A percentile compares a stretch with the other conserved stretches of the same genome.
Evolutionary conservation across 1,284 basidiomycete genomes (phyloP).

Genomic region (Quambalaria eucalypti): DNA sequence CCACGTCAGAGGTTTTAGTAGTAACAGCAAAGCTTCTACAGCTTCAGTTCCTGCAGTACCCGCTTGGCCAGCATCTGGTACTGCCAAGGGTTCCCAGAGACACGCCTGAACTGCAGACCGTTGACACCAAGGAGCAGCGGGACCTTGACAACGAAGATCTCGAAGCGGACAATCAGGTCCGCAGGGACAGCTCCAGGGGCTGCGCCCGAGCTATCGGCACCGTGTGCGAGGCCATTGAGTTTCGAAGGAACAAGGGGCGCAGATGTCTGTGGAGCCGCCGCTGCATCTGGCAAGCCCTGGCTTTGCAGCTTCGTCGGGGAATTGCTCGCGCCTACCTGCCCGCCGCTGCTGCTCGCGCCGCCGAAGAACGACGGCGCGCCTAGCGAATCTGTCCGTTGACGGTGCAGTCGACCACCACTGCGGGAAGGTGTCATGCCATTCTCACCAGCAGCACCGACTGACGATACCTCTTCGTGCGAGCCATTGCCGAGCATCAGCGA

Average conservation of each 20-base stretch:
- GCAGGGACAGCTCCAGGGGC: too few species aligned
- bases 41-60: conserved; percentile 81
- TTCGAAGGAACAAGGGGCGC: background rate
- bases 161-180: conserved; percentile 40
- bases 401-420: background rate
- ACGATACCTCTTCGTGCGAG: conserved; percentile 6
- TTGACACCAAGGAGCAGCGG: conserved; percentile 80
- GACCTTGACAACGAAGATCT: conserved; percentile 45
- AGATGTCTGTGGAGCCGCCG: background rate
- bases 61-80: conserved; percentile 86
- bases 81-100: conserved; percentile 90
- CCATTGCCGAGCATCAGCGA: conserved; percentile 11
- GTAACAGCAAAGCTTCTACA: too few species aligned
- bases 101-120: conserved; percentile 87
- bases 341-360: background rate
- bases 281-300: background rate
- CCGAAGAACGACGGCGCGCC: conserved; percentile 8
- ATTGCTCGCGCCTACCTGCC: background rate
- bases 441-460: conserved; percentile 7
- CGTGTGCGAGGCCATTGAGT: background rate
- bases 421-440: background rate
- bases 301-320: background rate
- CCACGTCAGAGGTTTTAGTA: too few species aligned
- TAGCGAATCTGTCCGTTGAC: conserved; percentile 25
- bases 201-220: too few species aligned